Base-by-base conservation (phyloP, 345 rosid genomes). In the Anastatica hierochuntica region DNA sequence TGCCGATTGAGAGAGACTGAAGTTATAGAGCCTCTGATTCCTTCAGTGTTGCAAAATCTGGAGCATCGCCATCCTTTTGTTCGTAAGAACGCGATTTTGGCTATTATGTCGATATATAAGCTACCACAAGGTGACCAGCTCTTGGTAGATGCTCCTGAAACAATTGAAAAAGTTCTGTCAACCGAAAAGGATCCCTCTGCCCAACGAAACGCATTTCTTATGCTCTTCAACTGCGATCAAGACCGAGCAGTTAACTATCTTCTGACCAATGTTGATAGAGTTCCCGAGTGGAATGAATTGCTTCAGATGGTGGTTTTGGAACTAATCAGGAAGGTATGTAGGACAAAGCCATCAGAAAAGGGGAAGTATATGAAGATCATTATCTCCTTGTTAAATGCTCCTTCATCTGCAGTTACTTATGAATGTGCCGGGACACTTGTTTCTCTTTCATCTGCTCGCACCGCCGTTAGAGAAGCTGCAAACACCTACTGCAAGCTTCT, bases 401-500 rank as follows among this genome's bases (percentile, higher is more conserved):
- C 82, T 54, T 78, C 88, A 4, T 57, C 76, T 58, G 88, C 88
- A 21, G 88, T 81, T 53, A 71, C 72, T 43, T 81, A 72, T 56
- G 88, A 81, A 63, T 81, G 84, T 64, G 84, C 88, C 9, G 72
- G 72, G 16, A 77, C 90, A 6, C 88, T 85, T 41, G 95, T 85
- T 60, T 80, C 95, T 49, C 62, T 83, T 4, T 86, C 95, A 36
- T 86, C 92, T 36, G 92, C 95, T 26, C 92, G 92, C 7, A 78
- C 88, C 4, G 92, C 95, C 5, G 72, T 85, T 27, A 72, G 85
- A 74, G 80, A 80, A 33, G 95, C 90, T 43, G 90, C 95, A 1
- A 80, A 68, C 70, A 85, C 85, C 17, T 85, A 85, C 67, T 68
- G 85, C 37, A 88, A 85, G 74, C 88, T 85, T 53, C 80, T 86